These are phyloP conservation scores for Gossypium ekmanianum DNA, from an alignment of 345 rosid species.

Conservation along the genomic window DNA sequence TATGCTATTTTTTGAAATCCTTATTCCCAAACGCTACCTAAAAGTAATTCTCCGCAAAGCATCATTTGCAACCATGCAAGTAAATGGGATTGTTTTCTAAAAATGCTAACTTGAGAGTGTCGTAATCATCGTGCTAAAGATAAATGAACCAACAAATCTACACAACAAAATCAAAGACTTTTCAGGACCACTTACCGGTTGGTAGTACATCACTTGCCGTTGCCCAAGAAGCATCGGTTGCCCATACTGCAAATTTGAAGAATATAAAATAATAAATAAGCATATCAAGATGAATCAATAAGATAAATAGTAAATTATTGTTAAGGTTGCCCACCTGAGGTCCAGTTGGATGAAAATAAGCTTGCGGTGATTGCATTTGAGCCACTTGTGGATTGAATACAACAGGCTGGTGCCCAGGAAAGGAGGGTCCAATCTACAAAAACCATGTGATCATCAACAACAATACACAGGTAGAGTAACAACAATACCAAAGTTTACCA, in stretches of 20 bases:
- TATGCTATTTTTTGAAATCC: no score
- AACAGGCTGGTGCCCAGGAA: constrained; percentile 62
- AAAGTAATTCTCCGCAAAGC: background rate
- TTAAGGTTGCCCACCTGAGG: constrained; percentile 49
- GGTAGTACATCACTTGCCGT: constrained; percentile 61
- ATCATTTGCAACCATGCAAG: background rate
- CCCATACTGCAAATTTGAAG: constrained; percentile 49
- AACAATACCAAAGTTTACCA: background rate
- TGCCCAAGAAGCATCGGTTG: constrained; percentile 65
- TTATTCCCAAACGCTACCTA: no score
- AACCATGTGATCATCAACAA: background rate
- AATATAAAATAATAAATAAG: constrained; percentile 19
- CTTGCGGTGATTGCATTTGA: constrained; percentile 51
- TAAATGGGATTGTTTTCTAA: background rate
- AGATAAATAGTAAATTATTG: background rate
- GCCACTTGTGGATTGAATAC: constrained; percentile 55
- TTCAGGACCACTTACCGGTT: constrained; percentile 47
- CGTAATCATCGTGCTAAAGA: background rate
- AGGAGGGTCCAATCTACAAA: constrained; percentile 63
- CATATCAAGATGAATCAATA: constrained; percentile 4
- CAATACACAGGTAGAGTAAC: background rate
- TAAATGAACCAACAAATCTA: background rate
- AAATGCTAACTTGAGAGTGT: background rate
- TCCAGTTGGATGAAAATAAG: constrained; percentile 70
- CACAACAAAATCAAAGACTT: background rate